These are phyloP conservation scores for Petunia hybrid DNA, from an alignment of 305 asterid genomes.

Conservation along the genomic window DNA sequence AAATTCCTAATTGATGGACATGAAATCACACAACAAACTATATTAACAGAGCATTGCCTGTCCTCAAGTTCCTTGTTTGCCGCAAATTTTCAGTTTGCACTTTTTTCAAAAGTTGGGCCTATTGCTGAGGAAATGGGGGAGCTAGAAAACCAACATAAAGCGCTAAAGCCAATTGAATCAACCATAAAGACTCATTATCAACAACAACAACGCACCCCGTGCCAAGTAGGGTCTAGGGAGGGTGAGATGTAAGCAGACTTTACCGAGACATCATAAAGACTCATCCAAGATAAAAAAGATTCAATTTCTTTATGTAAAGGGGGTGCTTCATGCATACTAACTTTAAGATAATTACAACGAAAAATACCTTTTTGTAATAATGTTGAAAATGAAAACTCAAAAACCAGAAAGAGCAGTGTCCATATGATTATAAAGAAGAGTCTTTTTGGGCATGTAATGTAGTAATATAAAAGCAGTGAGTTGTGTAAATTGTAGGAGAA, in stretches of 20 bases:
- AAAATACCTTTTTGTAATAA: constrained; percentile 4
- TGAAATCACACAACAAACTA: background rate
- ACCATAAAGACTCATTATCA: background rate
- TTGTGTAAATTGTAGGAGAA: background rate
- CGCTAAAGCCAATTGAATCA: background rate
- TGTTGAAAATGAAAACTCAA: constrained; percentile 12
- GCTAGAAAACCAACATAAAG: background rate
- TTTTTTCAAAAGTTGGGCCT: background rate
- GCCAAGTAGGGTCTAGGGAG: too few species aligned
- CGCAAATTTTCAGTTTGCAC: background rate
- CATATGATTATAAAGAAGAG: background rate
- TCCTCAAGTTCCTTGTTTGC: too few species aligned
- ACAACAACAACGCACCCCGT: background rate
- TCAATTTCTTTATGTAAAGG: background rate
- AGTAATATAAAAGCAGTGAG: background rate
- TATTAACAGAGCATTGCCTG: background rate
- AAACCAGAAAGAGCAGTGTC: constrained; percentile 16
- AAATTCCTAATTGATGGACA: constrained; percentile 23
- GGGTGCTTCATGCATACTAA: background rate
- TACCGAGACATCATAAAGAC: background rate
- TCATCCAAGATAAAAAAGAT: background rate
- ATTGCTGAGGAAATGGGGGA: constrained; percentile 8
- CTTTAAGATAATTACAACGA: background rate
- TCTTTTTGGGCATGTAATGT: background rate
- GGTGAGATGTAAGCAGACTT: too few species aligned